Base-by-base conservation (phyloP, 2,329 filamentous ascomycete genomes). In the Apiospora phragmitis region DNA sequence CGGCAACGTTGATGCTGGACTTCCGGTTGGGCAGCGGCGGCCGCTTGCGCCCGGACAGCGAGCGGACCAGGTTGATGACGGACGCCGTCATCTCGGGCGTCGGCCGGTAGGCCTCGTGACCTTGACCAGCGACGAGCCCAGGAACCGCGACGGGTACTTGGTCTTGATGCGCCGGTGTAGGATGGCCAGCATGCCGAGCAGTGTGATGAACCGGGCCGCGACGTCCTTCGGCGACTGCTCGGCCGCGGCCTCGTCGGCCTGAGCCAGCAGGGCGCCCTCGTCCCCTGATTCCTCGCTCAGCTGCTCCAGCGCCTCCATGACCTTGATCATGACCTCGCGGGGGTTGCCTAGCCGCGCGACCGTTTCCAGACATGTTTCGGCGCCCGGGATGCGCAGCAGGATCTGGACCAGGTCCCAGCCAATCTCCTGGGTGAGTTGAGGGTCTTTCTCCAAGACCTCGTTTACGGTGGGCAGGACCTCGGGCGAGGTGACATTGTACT, bases 331-430 rank as follows among this genome's bases (percentile, higher is more conserved):
- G 65, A 94, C 92, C 80, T 96, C 93, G 68, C 93, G 86, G 1
- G 93, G 93, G 78, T 95, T 96, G 68, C 93, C 93, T 49, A 94
- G 85, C 32, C 91, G 88, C 42, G 93, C 93, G 68, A 95, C 90
- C 41, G 91, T 92, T 78, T 92, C 88, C 21, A 95, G 85, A 77
- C 93, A 94, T 65, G 86, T 81, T 74, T 92, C 90, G n/a, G 91
- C 91, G 16, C 87, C 89, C 1, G 92, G 86, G 6, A 94, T 82
- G 45, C 89, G 86, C 32, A 94, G 85, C 5, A 96, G 87, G 77
- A 94, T 89, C 77, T 93, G 91, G 29, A 96, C 91, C 68, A 95
- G 83, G 79, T 96, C 93, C 93, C 93, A 96, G 67, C 93, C 93
- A 76, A 95, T 94, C 70, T 94, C 92, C 72, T 88, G 88, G 3